Percentiles rank a stretch among this genome's conserved stretches.
Conservation (phyloP, 768 basidiomycete genomes). For the Termitomyces sp. region DNA sequence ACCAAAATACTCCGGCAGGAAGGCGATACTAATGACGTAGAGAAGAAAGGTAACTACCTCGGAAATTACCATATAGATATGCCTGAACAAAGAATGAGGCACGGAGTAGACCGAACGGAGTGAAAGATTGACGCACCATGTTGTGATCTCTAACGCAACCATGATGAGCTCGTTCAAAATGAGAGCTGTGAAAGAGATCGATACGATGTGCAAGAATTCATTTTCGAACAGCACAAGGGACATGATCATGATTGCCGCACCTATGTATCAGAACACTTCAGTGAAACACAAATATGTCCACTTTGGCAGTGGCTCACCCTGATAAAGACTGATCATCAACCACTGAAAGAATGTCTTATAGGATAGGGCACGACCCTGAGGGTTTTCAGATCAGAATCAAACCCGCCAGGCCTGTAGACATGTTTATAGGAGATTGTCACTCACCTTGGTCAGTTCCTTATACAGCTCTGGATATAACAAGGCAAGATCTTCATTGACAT, state of each 20-base stretch:
- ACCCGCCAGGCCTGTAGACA: not conserved
- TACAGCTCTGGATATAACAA: constrained; percentile 96
- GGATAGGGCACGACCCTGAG: constrained; percentile 84
- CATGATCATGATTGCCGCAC: constrained; percentile 98
- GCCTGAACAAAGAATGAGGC: constrained; percentile 45
- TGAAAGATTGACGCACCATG: constrained; percentile 55
- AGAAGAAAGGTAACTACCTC: constrained; percentile 85
- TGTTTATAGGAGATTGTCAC: constrained; percentile 11
- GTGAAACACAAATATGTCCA: not conserved
- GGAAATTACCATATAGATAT: constrained; percentile 90
- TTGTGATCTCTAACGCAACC: constrained; percentile 97
- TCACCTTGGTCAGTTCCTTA: constrained; percentile 93
- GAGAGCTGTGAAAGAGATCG: constrained; percentile 95
- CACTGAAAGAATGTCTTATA: constrained; percentile 99
- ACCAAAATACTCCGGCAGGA: constrained; percentile 98
- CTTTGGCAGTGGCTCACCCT: constrained; percentile 50
- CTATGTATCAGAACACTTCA: constrained; percentile 29
- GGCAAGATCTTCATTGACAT: constrained; percentile 94
- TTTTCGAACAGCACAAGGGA: constrained; percentile 94
- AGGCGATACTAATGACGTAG: constrained; percentile 87
- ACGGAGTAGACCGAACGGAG: not conserved
- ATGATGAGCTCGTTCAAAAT: constrained; percentile 97
- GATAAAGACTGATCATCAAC: constrained; percentile 96
- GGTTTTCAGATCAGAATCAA: constrained; percentile 1
- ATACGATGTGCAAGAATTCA: constrained; percentile 96